These are phyloP conservation scores for Penicillium concentricum DNA, from an alignment of 2,329 filamentous ascomycete genomes.

Conservation along the genomic window DNA sequence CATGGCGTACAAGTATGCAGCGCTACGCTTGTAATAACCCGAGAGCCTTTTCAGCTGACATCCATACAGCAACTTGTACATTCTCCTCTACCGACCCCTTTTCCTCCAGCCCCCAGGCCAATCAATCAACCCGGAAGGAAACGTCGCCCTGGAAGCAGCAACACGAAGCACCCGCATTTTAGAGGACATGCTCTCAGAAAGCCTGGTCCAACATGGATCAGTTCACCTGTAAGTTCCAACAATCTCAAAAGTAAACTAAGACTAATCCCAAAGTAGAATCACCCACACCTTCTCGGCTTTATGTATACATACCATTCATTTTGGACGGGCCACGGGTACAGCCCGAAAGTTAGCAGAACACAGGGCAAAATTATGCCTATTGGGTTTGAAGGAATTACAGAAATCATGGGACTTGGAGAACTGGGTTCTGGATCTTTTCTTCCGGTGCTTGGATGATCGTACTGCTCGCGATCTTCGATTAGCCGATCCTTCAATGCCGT, in stretches of 20 bases:
- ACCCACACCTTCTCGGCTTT: conserved; percentile 51
- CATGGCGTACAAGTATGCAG: conserved; percentile 46
- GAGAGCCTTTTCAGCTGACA: background rate
- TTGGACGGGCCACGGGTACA: conserved; percentile 38
- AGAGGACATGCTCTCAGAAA: conserved; percentile 49
- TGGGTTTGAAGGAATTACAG: conserved; percentile 50
- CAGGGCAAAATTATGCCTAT: conserved; percentile 49
- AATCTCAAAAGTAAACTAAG: background rate
- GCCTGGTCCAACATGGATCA: conserved; percentile 46
- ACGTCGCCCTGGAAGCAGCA: conserved; percentile 47
- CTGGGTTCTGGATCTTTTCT: conserved; percentile 51
- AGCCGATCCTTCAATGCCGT: conserved; percentile 12
- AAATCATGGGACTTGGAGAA: conserved; percentile 53
- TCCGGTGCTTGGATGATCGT: conserved; percentile 48
- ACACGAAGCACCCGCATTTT: conserved; percentile 48
- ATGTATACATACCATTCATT: conserved; percentile 50
- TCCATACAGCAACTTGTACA: conserved; percentile 42
- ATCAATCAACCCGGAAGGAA: conserved; percentile 34
- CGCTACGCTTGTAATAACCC: background rate
- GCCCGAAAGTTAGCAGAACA: conserved; percentile 49
- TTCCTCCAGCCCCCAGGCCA: conserved; percentile 39
- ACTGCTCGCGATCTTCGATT: conserved; percentile 42
- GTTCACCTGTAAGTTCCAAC: conserved; percentile 41
- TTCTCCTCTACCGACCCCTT: conserved; percentile 46
- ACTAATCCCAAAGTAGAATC: conserved; percentile 31